phyloP scores from a whole-genome alignment of 2,329 filamentous ascomycete species.

The Alternaria sp. region DNA sequence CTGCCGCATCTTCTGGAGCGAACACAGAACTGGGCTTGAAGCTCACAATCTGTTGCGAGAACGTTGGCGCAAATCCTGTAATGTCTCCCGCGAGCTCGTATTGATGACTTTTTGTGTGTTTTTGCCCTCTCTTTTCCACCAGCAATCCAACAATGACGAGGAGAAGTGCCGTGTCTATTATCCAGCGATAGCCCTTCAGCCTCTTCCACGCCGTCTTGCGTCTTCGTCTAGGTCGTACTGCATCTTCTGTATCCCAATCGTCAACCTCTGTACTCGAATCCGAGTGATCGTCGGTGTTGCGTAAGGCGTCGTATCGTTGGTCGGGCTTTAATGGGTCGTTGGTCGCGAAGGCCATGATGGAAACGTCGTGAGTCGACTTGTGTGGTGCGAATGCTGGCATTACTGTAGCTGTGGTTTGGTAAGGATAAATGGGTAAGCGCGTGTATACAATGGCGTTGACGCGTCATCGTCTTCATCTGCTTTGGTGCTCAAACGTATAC shows the following conservation, averaged over 20 bases:
- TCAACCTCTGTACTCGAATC: slow-evolving; percentile 40
- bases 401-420: not conserved
- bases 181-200: slow-evolving; percentile 29
- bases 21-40: slow-evolving; percentile 35
- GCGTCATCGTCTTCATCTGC: not conserved
- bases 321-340: slow-evolving; percentile 24
- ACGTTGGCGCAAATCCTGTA: slow-evolving; percentile 42
- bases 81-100: slow-evolving; percentile 40
- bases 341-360: slow-evolving; percentile 8
- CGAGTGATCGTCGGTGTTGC: slow-evolving; percentile 23
- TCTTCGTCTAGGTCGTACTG: slow-evolving; percentile 5
- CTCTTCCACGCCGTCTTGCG: slow-evolving; percentile 20
- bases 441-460: not conserved
- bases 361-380: slow-evolving; percentile 22
- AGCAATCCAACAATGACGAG: slow-evolving; percentile 38
- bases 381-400: slow-evolving; percentile 16
- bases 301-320: slow-evolving; percentile 32
- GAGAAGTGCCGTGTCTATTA: slow-evolving; percentile 37
- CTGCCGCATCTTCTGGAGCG: slow-evolving; percentile 35
- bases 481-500: slow-evolving; percentile 20
- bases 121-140: slow-evolving; percentile 31
- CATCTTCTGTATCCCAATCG: slow-evolving; percentile 27
- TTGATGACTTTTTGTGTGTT: slow-evolving; percentile 12
- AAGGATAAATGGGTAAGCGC: not conserved
- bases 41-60: slow-evolving; percentile 39